Conservation (phyloP, 768 basidiomycete species). For the Lactarius vividus region DNA sequence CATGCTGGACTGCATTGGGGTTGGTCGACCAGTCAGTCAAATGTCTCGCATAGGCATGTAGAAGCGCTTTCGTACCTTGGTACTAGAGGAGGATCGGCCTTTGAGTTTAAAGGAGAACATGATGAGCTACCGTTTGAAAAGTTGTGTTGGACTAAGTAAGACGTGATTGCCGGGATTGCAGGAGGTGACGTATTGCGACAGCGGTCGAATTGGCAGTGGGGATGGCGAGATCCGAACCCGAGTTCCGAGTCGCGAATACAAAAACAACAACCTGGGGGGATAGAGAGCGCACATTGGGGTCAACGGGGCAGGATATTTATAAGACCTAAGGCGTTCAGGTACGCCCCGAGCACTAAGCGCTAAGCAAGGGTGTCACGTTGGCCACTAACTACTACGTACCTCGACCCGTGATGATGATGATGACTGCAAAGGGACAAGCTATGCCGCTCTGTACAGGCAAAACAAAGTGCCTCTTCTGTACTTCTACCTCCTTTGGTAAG, state of each 20-base stretch:
- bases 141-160: background rate
- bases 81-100: background rate
- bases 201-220: background rate
- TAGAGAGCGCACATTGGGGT: background rate
- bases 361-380: background rate
- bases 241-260: background rate
- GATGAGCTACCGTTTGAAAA: background rate
- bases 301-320: background rate
- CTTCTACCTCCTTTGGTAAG: background rate
- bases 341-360: background rate
- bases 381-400: background rate
- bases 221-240: background rate
- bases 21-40: background rate
- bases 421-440: too few species aligned
- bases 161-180: background rate
- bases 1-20: background rate
- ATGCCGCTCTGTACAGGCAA: background rate
- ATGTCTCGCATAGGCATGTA: background rate
- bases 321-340: background rate
- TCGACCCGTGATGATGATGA: background rate
- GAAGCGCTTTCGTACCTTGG: background rate
- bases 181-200: background rate
- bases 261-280: background rate
- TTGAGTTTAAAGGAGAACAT: constrained; percentile 10
- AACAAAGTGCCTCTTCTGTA: background rate